phyloP scores from a whole-genome alignment of 306 rosid genomes.

The Vicia villosa region DNA sequence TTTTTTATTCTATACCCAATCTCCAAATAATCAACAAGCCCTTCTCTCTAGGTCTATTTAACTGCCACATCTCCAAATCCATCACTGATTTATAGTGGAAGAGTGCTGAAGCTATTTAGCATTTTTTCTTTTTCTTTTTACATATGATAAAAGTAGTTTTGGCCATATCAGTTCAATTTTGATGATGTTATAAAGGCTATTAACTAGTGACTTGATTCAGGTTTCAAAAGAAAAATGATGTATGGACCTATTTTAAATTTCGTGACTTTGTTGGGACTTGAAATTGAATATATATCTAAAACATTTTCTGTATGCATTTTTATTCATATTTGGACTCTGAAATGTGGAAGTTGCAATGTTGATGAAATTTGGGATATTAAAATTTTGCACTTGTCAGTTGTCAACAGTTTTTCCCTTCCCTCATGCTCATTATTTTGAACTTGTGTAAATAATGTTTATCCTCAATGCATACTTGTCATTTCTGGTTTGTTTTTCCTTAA shows the following conservation, averaged over 20 bases:
- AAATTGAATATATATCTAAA: background rate
- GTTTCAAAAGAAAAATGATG: background rate
- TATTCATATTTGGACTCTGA: background rate
- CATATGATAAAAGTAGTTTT: background rate
- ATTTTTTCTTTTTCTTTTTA: background rate
- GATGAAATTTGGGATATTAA: slow-evolving; percentile 15
- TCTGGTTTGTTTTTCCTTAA: slow-evolving; percentile 9
- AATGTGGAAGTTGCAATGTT: slow-evolving; percentile 23
- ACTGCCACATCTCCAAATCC: background rate
- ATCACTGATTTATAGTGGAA: slow-evolving; percentile 12
- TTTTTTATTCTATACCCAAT: background rate
- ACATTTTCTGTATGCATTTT: background rate
- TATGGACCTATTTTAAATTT: background rate
- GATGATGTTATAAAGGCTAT: background rate
- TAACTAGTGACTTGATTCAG: background rate
- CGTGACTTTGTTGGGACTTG: slow-evolving; percentile 1
- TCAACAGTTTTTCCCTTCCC: background rate
- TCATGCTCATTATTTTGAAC: slow-evolving; percentile 2
- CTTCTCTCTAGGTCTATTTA: background rate
- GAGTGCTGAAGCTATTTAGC: background rate
- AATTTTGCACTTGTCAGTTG: slow-evolving; percentile 1
- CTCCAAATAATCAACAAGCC: background rate
- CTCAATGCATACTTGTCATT: slow-evolving; percentile 1
- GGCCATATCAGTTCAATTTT: slow-evolving; percentile 19
- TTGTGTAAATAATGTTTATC: slow-evolving; percentile 3